These are phyloP conservation scores for Fragaria ananassa DNA, from an alignment of 306 rosid species.

Conservation along the genomic window DNA sequence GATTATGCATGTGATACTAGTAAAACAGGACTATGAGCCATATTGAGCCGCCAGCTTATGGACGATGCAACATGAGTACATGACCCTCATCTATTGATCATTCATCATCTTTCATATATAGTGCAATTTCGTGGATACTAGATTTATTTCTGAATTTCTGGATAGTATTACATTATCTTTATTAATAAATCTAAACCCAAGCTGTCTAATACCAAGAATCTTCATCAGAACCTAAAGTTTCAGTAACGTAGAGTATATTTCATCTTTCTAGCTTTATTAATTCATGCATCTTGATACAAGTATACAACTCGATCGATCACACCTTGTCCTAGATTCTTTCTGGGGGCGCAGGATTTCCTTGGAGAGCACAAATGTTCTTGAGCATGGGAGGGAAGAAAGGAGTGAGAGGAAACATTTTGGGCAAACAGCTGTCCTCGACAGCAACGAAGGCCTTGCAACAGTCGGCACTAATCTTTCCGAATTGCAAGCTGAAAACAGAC, in stretches of 20 bases:
- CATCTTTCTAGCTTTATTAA: background rate
- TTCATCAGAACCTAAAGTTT: too few species aligned
- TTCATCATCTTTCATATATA: too few species aligned
- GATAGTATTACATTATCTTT: too few species aligned
- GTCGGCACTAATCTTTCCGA: background rate
- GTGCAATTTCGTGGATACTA: too few species aligned
- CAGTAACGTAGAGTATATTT: background rate
- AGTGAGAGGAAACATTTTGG: constrained; percentile 14
- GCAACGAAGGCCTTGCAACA: background rate
- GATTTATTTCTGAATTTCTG: too few species aligned
- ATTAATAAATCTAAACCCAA: too few species aligned
- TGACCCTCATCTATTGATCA: too few species aligned
- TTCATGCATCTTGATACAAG: background rate
- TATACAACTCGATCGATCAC: background rate
- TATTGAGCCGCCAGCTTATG: too few species aligned
- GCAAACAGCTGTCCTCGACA: background rate
- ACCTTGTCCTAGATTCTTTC: background rate
- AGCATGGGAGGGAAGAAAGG: constrained; percentile 22
- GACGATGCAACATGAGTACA: too few species aligned
- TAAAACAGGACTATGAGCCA: too few species aligned
- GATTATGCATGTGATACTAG: too few species aligned
- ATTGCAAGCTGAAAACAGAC: background rate
- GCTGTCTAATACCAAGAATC: too few species aligned
- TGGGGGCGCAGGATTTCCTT: background rate
- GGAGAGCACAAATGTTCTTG: background rate